Evolutionary conservation across 345 rosid species (phyloP).

Genomic region (Euclidium syriacum): DNA sequence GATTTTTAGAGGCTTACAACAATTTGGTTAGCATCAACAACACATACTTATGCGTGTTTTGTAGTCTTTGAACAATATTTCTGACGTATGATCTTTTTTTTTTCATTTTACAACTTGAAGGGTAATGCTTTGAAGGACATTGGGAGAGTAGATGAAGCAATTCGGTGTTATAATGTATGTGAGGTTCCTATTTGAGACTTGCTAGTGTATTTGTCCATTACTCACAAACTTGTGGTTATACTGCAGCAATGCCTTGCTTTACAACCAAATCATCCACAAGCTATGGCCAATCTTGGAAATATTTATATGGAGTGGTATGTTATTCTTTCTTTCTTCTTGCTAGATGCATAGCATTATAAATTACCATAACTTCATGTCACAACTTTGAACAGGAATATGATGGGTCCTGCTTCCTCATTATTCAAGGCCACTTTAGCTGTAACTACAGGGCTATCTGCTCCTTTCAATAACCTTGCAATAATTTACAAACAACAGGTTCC

Average conservation of each 20-base stretch:
- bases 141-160: slow-evolving; percentile 90
- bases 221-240: slow-evolving; percentile 19
- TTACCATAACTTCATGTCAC: neutral
- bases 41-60: neutral
- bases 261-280: slow-evolving; percentile 94
- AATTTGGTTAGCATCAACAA: slow-evolving; percentile 64
- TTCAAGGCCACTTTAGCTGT: slow-evolving; percentile 89
- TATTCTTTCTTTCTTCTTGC: slow-evolving; percentile 1
- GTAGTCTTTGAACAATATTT: slow-evolving; percentile 6
- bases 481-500: slow-evolving; percentile 95
- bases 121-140: slow-evolving; percentile 96
- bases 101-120: slow-evolving; percentile 34
- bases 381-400: slow-evolving; percentile 65
- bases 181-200: neutral
- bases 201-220: slow-evolving; percentile 9
- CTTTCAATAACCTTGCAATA: slow-evolving; percentile 91
- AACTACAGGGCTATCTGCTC: slow-evolving; percentile 94
- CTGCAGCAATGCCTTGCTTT: slow-evolving; percentile 88
- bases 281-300: slow-evolving; percentile 95
- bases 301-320: slow-evolving; percentile 95
- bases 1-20: slow-evolving; percentile 94
- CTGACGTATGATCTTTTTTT: neutral
- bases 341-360: neutral
- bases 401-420: slow-evolving; percentile 69
- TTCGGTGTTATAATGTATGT: slow-evolving; percentile 86